Base-by-base conservation (phyloP, 768 basidiomycete species). In the Lactarius vividus region DNA sequence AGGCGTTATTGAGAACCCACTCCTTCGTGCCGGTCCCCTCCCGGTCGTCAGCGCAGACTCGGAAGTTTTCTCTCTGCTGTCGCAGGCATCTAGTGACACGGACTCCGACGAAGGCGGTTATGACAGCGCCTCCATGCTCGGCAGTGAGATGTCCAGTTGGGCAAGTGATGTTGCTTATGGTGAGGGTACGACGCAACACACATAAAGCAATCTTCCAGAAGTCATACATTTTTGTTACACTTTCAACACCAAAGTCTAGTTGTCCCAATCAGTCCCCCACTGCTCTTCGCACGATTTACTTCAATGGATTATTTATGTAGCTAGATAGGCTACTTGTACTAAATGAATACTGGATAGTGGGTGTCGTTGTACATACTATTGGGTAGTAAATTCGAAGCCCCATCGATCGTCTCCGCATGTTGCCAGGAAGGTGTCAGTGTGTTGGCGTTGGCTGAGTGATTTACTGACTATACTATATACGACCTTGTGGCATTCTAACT, bases 41-140 rank as follows among this genome's bases (percentile, higher is more conserved):
- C 31, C 37, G 23, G 52, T n/a, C 2, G 55, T 56, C 46, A 57
- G 46, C 33, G 44, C 57, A 28, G 67, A 65, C 39, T 44, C 52
- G 5, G 61, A 70, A 4, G 31, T 70, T 56, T 70, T 70, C 42
- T 69, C 69, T 26, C 53, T 69, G 54, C 60, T 56, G 23, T 69
- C 66, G 55, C 59, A 61, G 9, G 39, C 39, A n/a, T 62, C 66
- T 31, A 64, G 67, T 35, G 64, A 66, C 35, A 28, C 59, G 46
- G 23, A 65, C 31, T 60, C 66, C 9, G 67, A 66, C 13, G 69
- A 70, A 37, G 69, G 64, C 46, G 63, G 57, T 23, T 69, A 61
- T 29, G 67, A 65, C 44, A 37, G 11, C n/a, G 61, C 52, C 26
- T 70, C 69, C 10, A 20, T 61, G 15, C 52, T 55, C 7, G 67